Evolutionary conservation across 768 basidiomycete species (phyloP).

Genomic region (Cystoderma amianthinum): DNA sequence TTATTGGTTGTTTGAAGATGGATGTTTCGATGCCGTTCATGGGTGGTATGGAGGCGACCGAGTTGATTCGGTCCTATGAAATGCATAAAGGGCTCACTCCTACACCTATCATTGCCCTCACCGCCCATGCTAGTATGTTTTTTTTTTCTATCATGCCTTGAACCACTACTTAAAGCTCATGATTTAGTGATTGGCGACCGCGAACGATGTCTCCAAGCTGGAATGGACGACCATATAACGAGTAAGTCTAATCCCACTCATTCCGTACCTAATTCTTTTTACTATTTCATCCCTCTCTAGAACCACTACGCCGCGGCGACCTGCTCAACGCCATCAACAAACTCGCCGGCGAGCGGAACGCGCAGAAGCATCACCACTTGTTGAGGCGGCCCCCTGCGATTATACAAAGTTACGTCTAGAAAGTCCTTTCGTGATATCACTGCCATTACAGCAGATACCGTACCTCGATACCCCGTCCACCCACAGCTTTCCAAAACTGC

Average conservation of each 20-base stretch:
- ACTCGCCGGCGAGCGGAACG: slow-evolving; percentile 59
- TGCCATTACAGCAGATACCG: too few species aligned
- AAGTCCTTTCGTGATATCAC: not conserved
- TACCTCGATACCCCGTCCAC: too few species aligned
- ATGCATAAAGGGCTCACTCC: slow-evolving; percentile 57
- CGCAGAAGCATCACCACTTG: slow-evolving; percentile 28
- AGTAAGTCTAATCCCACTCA: slow-evolving; percentile 37
- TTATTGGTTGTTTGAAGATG: slow-evolving; percentile 51
- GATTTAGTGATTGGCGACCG: slow-evolving; percentile 73
- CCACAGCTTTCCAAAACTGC: too few species aligned
- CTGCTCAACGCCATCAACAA: slow-evolving; percentile 78
- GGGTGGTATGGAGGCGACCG: slow-evolving; percentile 98
- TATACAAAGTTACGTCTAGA: slow-evolving; percentile 10
- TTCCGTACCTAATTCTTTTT: not conserved
- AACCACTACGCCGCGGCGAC: slow-evolving; percentile 74
- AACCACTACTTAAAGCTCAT: slow-evolving; percentile 2
- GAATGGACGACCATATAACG: slow-evolving; percentile 74
- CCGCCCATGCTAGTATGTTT: slow-evolving; percentile 90
- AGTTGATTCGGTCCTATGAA: slow-evolving; percentile 85
- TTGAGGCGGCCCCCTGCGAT: slow-evolving; percentile 22
- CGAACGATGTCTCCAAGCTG: slow-evolving; percentile 41
- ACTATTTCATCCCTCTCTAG: slow-evolving; percentile 26
- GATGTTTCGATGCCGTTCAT: slow-evolving; percentile 98
- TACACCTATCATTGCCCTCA: slow-evolving; percentile 93
- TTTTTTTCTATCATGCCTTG: not conserved